A percentile compares a stretch with the other conserved stretches of the same genome.
Conservation (phyloP, 2,329 filamentous ascomycete species). For the Tolypocladium tropicale region DNA sequence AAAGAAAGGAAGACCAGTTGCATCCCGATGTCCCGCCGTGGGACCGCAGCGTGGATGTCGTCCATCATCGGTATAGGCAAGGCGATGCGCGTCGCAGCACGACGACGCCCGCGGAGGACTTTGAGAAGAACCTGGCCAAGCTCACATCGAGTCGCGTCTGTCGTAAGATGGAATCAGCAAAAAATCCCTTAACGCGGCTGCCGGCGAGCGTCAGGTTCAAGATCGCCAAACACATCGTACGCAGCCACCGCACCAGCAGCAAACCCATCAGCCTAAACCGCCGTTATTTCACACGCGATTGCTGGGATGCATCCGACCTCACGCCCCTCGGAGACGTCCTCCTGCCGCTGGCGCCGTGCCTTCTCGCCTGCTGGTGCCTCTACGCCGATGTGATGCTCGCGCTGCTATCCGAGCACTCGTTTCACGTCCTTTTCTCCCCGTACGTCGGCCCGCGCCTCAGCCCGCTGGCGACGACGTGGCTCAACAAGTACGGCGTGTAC, state of each 20-base stretch:
- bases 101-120: conserved; percentile 2
- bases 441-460: conserved; percentile 20
- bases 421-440: conserved; percentile 29
- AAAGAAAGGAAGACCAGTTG: neutral
- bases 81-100: neutral
- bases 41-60: conserved; percentile 25
- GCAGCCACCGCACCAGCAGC: neutral
- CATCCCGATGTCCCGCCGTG: conserved; percentile 16
- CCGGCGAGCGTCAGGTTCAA: conserved; percentile 14
- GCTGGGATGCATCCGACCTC: conserved; percentile 25
- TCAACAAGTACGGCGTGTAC: conserved; percentile 22
- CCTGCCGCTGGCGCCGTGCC: conserved; percentile 11
- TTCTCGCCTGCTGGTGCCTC: conserved; percentile 22
- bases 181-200: conserved; percentile 11
- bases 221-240: conserved; percentile 17
- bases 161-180: neutral
- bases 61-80: conserved; percentile 17
- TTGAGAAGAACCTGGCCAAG: conserved; percentile 9
- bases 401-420: conserved; percentile 21
- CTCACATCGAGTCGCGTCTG: conserved; percentile 12
- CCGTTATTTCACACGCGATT: conserved; percentile 13
- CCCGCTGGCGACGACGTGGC: conserved; percentile 24
- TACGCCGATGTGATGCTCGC: conserved; percentile 25
- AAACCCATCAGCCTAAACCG: conserved; percentile 20
- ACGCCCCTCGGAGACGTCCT: conserved; percentile 16